Base-by-base conservation (phyloP, 768 basidiomycete species). In the Russula abietina region DNA sequence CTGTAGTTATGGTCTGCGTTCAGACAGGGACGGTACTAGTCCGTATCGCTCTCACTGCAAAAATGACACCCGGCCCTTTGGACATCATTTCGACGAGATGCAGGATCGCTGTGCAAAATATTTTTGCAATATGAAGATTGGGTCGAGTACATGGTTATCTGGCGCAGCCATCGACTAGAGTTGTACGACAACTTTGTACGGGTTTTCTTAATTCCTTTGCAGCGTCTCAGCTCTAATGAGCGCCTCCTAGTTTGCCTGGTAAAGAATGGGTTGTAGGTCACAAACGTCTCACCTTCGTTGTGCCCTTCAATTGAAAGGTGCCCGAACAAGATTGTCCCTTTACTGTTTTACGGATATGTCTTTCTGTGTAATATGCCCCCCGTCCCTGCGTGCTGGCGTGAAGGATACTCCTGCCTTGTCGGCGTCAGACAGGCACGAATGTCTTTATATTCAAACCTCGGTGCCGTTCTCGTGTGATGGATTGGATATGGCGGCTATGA, bases 21-120 rank as follows among this genome's bases (percentile, higher is more conserved):
- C 61, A 96, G 95, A 96, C 74, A 82, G 95, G n/a, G 64, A 95
- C 96, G 93, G 80, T 95, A n/a, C n/a, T n/a, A 7, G 86, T 97
- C 32, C 79, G 87, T 60, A 80, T 89, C 2, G 84, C 81, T 49
- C n/a, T n/a, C 85, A 88, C 72, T 85, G 84, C 14, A 81, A 81
- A 61, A 75, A 76, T 1, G 83, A 83, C 62, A 72, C 73, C n/a
- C n/a, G n/a, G n/a, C n/a, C n/a, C 22, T 65, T 88, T 6, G 74
- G 78, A 12, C 67, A 72, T 7, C 69, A 75, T 39, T 91, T 89
- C 63, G 84, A 89, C 73, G 93, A 91, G 72, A 71, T 74, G 52
- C 76, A 82, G 65, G 82, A 91, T 71, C 84, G 88, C 2, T 82
- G 79, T 24, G 82, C 85, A 4, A 77, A 82, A 38, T 75, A 86